phyloP scores from a whole-genome alignment of 108 stramenopile genomes.

The Discostella pseudostelligera region DNA sequence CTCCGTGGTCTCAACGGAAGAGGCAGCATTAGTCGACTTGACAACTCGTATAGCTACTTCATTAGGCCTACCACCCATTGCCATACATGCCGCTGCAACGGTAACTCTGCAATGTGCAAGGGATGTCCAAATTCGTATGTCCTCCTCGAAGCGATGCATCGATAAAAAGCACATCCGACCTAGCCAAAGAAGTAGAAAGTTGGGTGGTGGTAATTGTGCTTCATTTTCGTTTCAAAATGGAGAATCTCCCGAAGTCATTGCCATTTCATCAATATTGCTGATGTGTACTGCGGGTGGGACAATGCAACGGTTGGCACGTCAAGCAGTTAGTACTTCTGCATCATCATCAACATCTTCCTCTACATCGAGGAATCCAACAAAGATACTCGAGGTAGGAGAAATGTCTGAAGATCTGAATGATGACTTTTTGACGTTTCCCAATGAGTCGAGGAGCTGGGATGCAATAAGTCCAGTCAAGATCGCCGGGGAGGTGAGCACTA shows the following conservation, averaged over 20 bases:
- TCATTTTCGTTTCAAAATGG: no score
- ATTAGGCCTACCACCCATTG: conserved; percentile 27
- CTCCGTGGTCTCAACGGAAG: conserved; percentile 3
- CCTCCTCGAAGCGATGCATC: not conserved
- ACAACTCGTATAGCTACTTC: conserved; percentile 31
- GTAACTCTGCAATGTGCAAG: conserved; percentile 27
- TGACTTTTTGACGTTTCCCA: not conserved
- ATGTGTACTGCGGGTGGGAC: conserved; percentile 32
- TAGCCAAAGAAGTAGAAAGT: conserved; percentile 1
- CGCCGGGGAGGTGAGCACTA: not conserved
- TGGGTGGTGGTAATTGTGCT: not conserved
- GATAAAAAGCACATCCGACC: conserved; percentile 8
- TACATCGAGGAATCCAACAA: no score
- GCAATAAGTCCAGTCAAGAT: not conserved
- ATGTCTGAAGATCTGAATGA: conserved; percentile 19
- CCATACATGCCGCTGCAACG: conserved; percentile 15
- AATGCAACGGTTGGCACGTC: conserved; percentile 36
- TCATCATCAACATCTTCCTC: not conserved
- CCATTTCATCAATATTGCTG: conserved; percentile 32
- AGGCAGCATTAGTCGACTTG: conserved; percentile 33
- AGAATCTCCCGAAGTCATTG: conserved; percentile 29
- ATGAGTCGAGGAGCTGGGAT: not conserved
- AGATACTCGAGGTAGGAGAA: not conserved
- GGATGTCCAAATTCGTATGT: conserved; percentile 2
- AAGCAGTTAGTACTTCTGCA: conserved; percentile 14